These are phyloP conservation scores for Veloporphyrellus conicus DNA, from an alignment of 1,284 basidiomycete genomes.

Conservation along the genomic window DNA sequence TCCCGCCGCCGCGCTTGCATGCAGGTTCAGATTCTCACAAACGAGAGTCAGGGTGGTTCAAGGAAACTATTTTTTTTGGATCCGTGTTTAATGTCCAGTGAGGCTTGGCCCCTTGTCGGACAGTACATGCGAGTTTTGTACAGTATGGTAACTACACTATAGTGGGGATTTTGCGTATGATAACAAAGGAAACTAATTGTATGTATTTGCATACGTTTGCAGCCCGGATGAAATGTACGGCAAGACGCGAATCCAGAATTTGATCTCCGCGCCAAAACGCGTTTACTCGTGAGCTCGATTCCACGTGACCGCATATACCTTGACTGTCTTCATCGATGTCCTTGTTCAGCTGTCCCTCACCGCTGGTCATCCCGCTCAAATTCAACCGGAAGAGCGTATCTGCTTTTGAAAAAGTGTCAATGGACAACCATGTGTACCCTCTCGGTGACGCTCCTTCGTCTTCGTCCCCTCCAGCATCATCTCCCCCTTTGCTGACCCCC, in stretches of 20 bases:
- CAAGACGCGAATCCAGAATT: constrained; percentile 21
- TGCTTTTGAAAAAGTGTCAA: constrained; percentile 7
- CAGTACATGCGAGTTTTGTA: too few species aligned
- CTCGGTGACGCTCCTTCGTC: constrained; percentile 1
- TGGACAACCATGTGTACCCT: neutral
- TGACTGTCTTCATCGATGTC: constrained; percentile 27
- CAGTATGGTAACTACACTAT: too few species aligned
- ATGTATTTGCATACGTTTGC: too few species aligned
- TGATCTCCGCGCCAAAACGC: constrained; percentile 36
- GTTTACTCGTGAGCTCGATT: constrained; percentile 23
- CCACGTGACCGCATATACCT: constrained; percentile 35
- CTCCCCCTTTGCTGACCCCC: constrained; percentile 20
- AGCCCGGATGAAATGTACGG: too few species aligned
- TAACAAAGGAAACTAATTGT: too few species aligned
- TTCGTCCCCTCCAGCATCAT: constrained; percentile 18
- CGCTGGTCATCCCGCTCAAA: constrained; percentile 14
- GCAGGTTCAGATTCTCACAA: too few species aligned
- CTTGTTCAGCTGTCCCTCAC: constrained; percentile 9
- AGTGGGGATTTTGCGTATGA: too few species aligned
- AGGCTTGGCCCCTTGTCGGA: too few species aligned
- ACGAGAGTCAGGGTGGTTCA: too few species aligned
- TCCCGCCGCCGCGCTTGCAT: too few species aligned
- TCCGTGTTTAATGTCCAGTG: too few species aligned
- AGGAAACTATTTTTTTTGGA: too few species aligned
- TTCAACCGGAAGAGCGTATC: constrained; percentile 23